Evolutionary conservation across 2,329 filamentous ascomycete species (phyloP), one percentile per base, ranked within the genome.

Genomic region (Moelleriella libera): DNA sequence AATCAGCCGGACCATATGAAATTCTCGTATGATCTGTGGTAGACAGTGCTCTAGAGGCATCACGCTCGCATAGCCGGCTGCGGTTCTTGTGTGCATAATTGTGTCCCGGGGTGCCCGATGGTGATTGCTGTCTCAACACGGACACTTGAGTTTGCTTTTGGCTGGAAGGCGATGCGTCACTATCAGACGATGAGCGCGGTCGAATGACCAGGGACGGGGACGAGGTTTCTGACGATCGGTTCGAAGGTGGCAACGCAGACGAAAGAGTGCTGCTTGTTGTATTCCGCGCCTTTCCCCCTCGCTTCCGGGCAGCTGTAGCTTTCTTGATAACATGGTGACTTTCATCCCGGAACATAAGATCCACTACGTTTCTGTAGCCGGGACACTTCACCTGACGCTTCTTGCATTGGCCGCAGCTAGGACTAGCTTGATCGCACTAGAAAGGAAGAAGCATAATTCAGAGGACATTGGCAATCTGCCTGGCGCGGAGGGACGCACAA

Each of bases 311-410:
- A 30, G 58, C 66, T 46, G 64, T 67, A 43, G 69, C 71, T 59
- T 74, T 76, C 53, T 70, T 68, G 53, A 73, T 74, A 48, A 78
- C 74, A 55, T 74, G 71, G 32, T 66, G 68, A 52, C 71, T 78
- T 57, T 78, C 71, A 54, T 78, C 72, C 41, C 74, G 69, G 53
- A 78, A 78, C 65, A 78, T 75, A 50, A 78, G 65, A 52, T 78
- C 74, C 41, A 75, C 68, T 45, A 72, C 63, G 51, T 74, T 73
- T 42, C 74, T 64, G 53, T 78, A 78, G 48, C 75, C 75, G 32
- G 74, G 74, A 49, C 75, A 78, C 59, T 60, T 50, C 46, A 71
- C 65, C 49, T 71, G 65, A 41, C 72, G 68, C 55, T 75, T 74
- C 45, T 68, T 65, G 56, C 75, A 78, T 57, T 78, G 75, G 44